Base-by-base conservation (phyloP, 2,329 filamentous ascomycete species). In the Drechslerella coelobrocha region DNA sequence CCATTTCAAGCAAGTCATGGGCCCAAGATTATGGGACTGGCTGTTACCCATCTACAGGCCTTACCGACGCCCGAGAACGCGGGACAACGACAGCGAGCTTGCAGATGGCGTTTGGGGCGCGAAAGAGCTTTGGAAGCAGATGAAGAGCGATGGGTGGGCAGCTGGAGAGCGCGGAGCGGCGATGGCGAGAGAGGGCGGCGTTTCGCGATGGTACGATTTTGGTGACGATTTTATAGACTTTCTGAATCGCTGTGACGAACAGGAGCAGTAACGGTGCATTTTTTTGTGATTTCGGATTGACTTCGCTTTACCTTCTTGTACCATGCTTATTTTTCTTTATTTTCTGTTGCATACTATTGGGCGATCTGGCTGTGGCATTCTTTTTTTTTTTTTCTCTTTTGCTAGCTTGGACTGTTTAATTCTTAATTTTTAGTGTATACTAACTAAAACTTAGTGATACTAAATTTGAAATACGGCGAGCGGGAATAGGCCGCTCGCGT, bases 1-100 rank as follows among this genome's bases (percentile, higher is more conserved):
- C 5, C 66, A 72, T 52, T 72, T 72, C 34, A 61, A 56, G 56
- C 56, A 63, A 63, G 55, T 71, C 23, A 59, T 71, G 66, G 66
- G 66, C 0, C 66, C 66, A 0, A 71, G 61, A 34, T 9, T 72
- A 6, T 72, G 68, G 68, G 68, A 72, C 39, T 66, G 68, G 61
- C 19, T 65, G 34, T 37, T 72, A 14, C 68, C 68, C 8, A 29
- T 66, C 21, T 61, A 72, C 29, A 29, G 61, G 26, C 68, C 68
- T 2, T 72, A 61, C 50, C 61, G 55, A n/a, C 60, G 34, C 12
- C 68, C 68, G 9, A 57, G 41, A 29, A 66, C 68, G 10, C 50
- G 43, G 10, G 68, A 72, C 41, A 62, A 57, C 27, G 61, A 72
- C 43, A 61, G 61, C 6, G 68, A 72, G 29, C 50, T 66, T 10